Evolutionary conservation across 2,329 filamentous ascomycete genomes (phyloP).

Genomic region (Aspergillus eucalypticola): DNA sequence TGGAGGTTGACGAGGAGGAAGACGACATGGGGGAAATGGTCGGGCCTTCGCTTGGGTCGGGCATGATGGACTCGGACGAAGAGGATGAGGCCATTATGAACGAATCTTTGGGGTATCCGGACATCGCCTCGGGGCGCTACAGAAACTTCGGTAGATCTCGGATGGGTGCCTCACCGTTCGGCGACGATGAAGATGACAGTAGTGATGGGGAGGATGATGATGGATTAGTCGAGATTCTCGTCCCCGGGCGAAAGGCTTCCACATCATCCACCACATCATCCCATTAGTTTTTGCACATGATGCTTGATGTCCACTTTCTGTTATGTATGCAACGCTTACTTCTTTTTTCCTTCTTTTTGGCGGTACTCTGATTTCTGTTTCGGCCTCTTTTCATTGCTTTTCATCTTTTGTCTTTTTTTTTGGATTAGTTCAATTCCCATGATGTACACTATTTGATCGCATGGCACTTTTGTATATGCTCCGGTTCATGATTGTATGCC

Average conservation of each 20-base stretch:
- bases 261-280: constrained; percentile 17
- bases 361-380: constrained; percentile 16
- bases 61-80: constrained; percentile 54
- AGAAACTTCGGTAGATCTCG: constrained; percentile 45
- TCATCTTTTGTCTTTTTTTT: constrained; percentile 8
- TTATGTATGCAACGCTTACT: constrained; percentile 12
- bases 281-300: background rate
- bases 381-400: constrained; percentile 1
- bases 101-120: constrained; percentile 69
- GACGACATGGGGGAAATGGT: constrained; percentile 54
- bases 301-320: constrained; percentile 8
- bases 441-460: constrained; percentile 20
- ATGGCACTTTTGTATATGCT: constrained; percentile 13
- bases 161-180: constrained; percentile 34
- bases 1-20: constrained; percentile 60
- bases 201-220: constrained; percentile 47
- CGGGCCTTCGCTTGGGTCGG: constrained; percentile 44
- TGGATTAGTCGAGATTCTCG: constrained; percentile 46
- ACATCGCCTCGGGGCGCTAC: constrained; percentile 52
- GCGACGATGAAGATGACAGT: constrained; percentile 47
- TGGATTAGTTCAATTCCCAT: constrained; percentile 8
- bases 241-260: constrained; percentile 43
- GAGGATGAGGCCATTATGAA: constrained; percentile 57
- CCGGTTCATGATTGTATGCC: background rate
- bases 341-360: background rate